Evolutionary conservation across 495 filamentous ascomycete genomes (phyloP), one percentile per base, ranked within the genome.

Genomic region (Hypoxylon perforatum): DNA sequence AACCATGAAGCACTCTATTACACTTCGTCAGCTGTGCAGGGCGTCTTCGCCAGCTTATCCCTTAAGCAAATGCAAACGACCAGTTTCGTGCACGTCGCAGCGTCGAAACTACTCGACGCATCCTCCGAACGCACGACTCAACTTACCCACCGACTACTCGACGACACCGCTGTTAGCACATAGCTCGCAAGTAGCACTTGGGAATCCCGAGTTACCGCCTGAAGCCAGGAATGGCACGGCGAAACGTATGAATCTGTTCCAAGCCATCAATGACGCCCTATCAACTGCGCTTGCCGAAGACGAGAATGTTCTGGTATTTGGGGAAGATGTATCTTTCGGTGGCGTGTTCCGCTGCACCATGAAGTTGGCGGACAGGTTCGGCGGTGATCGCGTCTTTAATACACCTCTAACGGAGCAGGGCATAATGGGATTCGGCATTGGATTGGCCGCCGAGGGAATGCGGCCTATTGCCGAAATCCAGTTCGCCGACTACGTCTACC

Each of bases 401-500:
- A 98, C 96, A 18, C 96, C 95, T 1, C 78, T 99, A 68, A 90
- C 89, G 11, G 95, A 99, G 70, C 95, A 98, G 76, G 95, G 95
- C 0, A 96, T 99, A 68, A 86, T 94, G 51, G 95, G 95, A 0
- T 98, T 98, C 71, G 96, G 90, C 10, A 92, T 97, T 71, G 95
- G 95, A 1, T 86, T 88, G 15, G 94, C 94, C 0, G 90, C 92
- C 17, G 90, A 97, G 78, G 95, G 95, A 5, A 92, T 97, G 91
- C 91, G 90, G 51, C 91, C 95, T 0, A 87, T 99, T 15, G 94
- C 96, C 1, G 95, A 99, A 79, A 95, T 99, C 52, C 95, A 99
- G 77, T 99, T 99, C 72, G 96, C 95, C 35, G 95, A 99, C 77
- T 99, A 99, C 76, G 89, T 99, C 41, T 98, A 90, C 76, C 95